phyloP scores from a whole-genome alignment of 345 rosid genomes.

The Rhizophora apiculata region DNA sequence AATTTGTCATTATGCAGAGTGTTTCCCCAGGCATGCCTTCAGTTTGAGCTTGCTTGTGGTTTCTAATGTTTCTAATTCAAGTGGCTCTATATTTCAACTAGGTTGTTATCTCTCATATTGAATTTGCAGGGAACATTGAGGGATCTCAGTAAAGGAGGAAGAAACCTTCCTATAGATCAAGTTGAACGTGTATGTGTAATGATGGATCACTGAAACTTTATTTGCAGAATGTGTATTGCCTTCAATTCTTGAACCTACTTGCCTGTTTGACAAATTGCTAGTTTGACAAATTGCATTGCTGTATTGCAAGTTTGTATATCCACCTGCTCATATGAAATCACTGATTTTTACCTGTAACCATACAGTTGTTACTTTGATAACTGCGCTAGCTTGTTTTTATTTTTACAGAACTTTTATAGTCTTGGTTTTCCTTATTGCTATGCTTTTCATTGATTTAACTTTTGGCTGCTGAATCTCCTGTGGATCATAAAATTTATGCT shows the following conservation, averaged over 20 bases:
- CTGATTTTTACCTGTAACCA: no score
- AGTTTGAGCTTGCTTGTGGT: background rate
- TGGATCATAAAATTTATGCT: background rate
- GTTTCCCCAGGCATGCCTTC: slow-evolving; percentile 1
- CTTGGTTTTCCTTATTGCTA: background rate
- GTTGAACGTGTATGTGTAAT: slow-evolving; percentile 44
- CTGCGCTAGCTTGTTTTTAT: background rate
- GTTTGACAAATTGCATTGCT: background rate
- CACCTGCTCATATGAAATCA: background rate
- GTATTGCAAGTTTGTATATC: background rate
- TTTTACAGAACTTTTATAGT: background rate
- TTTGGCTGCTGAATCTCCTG: background rate
- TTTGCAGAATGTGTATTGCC: slow-evolving; percentile 8
- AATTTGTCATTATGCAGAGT: background rate
- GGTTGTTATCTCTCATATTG: slow-evolving; percentile 12
- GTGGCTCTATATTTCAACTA: slow-evolving; percentile 1
- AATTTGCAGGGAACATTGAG: slow-evolving; percentile 60
- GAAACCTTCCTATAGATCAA: slow-evolving; percentile 45
- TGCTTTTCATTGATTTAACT: background rate
- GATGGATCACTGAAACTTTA: slow-evolving; percentile 2
- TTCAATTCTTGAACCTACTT: slow-evolving; percentile 4
- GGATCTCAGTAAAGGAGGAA: slow-evolving; percentile 67
- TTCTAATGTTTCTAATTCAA: background rate
- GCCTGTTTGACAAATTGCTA: background rate
- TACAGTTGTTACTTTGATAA: no score